Conservation (phyloP, 2,329 filamentous ascomycete species). For the Neonectria hederae region DNA sequence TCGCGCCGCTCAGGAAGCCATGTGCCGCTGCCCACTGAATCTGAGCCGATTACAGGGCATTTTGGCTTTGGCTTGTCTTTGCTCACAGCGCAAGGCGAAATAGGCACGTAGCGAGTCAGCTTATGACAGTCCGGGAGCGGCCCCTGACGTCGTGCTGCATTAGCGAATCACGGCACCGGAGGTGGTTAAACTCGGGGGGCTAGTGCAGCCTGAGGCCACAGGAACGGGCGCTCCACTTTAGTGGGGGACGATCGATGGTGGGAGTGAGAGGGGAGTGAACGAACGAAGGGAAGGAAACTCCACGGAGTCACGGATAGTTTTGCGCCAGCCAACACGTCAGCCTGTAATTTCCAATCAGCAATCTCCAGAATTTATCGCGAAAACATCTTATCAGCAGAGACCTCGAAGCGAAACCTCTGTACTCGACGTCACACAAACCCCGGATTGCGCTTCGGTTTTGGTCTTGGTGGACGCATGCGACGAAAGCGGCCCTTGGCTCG, state of each 20-base stretch:
- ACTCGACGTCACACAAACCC: neutral
- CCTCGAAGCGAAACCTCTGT: neutral
- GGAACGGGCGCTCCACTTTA: neutral
- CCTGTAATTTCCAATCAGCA: neutral
- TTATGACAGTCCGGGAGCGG: neutral
- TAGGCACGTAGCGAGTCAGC: neutral
- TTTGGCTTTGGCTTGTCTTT: too few species aligned
- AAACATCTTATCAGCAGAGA: neutral
- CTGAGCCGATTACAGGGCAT: too few species aligned
- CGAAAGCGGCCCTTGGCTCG: neutral
- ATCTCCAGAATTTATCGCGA: neutral
- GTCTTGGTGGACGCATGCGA: neutral
- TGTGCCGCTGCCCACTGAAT: too few species aligned
- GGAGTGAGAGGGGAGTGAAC: neutral
- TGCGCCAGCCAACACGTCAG: constrained; percentile 10
- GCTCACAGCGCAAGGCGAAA: too few species aligned
- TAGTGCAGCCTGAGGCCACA: neutral
- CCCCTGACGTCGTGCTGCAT: neutral
- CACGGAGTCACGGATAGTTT: neutral
- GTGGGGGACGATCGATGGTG: neutral
- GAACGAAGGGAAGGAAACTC: neutral
- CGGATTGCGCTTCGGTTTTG: neutral
- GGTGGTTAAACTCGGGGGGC: neutral
- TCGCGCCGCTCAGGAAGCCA: neutral
- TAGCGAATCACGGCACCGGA: neutral